A percentile compares a stretch with the other conserved stretches of the same genome.
Evolutionary conservation across 306 rosid species (phyloP).

Genomic region (Trifolium repens): DNA sequence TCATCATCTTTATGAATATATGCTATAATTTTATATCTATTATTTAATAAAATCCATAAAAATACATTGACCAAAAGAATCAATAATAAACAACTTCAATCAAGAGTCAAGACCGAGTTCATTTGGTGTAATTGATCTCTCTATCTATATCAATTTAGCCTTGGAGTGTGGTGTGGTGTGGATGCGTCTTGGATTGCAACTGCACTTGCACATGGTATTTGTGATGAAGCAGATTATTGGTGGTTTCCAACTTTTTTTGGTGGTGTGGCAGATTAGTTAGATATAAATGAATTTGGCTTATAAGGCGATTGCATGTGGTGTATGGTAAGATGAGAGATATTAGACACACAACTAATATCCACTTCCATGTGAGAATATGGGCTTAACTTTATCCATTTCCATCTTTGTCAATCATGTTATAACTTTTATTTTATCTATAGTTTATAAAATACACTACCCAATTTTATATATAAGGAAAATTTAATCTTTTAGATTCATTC

Average conservation of each 20-base stretch:
- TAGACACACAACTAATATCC: conserved; percentile 44
- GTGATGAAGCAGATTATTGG: conserved; percentile 28
- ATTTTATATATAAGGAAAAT: too few relatives aligned
- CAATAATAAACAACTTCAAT: too few relatives aligned
- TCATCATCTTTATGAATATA: too few relatives aligned
- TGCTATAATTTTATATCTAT: too few relatives aligned
- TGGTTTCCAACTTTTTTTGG: too few relatives aligned
- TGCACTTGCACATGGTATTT: conserved; percentile 45
- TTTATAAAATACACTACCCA: too few relatives aligned
- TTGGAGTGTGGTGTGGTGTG: conserved; percentile 39
- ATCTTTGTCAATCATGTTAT: conserved; percentile 44
- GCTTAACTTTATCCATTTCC: conserved; percentile 43
- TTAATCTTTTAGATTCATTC: too few relatives aligned
- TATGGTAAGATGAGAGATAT: conserved; percentile 29
- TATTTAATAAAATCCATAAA: too few relatives aligned
- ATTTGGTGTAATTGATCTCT: conserved; percentile 8
- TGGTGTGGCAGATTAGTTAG: too few relatives aligned
- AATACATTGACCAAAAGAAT: too few relatives aligned
- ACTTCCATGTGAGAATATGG: conserved; percentile 34
- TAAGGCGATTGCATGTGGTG: conserved; percentile 42
- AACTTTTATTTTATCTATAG: too few relatives aligned
- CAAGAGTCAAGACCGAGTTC: too few relatives aligned
- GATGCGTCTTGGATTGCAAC: conserved; percentile 10
- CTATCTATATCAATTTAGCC: background rate
- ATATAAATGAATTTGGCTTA: conserved; percentile 27